A percentile compares a stretch with the other conserved stretches of the same genome.
phyloP scores from a whole-genome alignment of 108 stramenopile species.

The Cyclostephanos tholiformis region DNA sequence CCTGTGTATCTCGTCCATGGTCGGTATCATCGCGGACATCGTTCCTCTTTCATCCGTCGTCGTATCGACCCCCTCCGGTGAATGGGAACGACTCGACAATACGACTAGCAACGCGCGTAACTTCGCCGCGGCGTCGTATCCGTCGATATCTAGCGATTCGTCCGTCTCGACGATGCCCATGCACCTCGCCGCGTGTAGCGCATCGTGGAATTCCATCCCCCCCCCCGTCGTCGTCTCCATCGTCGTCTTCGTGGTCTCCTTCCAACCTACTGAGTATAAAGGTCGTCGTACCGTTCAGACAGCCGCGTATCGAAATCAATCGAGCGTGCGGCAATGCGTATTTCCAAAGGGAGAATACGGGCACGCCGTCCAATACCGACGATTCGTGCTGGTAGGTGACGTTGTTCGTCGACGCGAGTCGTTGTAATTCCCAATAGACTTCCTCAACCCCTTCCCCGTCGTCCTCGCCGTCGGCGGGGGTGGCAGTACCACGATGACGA shows the following conservation, averaged over 20 bases:
- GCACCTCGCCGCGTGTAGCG: constrained; percentile 24
- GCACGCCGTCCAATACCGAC: constrained; percentile 45
- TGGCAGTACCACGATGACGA: no score
- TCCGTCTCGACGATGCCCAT: constrained; percentile 46
- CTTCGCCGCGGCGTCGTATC: constrained; percentile 46
- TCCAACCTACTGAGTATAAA: constrained; percentile 41
- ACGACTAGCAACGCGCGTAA: constrained; percentile 42
- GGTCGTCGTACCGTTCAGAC: constrained; percentile 36
- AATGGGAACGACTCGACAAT: constrained; percentile 4
- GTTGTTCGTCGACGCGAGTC: constrained; percentile 5
- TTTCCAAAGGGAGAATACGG: constrained; percentile 36
- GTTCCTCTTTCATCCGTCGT: no score
- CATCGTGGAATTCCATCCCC: constrained; percentile 32
- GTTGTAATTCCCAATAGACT: constrained; percentile 26
- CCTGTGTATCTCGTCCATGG: constrained; percentile 32
- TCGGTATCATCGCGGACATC: constrained; percentile 22
- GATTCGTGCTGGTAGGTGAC: constrained; percentile 36
- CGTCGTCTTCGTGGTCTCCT: not conserved
- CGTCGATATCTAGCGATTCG: constrained; percentile 46
- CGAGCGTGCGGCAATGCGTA: constrained; percentile 19
- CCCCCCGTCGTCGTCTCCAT: constrained; percentile 8
- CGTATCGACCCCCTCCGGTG: not conserved
- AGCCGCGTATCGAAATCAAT: constrained; percentile 22
- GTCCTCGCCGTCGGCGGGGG: no score
- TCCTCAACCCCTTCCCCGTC: constrained; percentile 9